Percentiles rank a stretch among this genome's conserved stretches.
phyloP scores from a whole-genome alignment of 129 eudicot genomes.

The Lactuca sativa region DNA sequence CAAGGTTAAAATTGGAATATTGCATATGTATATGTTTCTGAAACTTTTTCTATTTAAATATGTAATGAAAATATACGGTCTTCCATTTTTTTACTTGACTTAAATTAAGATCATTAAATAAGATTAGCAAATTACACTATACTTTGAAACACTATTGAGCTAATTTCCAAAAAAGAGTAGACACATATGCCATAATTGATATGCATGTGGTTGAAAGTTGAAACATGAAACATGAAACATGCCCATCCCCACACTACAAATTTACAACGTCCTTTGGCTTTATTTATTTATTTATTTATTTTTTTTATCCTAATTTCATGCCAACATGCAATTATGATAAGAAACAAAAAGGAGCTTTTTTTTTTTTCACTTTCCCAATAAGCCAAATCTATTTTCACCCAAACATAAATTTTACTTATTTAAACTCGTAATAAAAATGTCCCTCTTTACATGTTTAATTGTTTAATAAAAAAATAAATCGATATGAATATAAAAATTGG shows the following conservation, averaged over 20 bases:
- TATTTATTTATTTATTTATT: not conserved
- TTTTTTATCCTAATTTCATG: constrained; percentile 20
- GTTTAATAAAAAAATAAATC: too few relatives aligned
- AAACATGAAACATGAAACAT: constrained; percentile 16
- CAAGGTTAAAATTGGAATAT: too few relatives aligned
- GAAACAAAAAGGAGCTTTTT: not conserved
- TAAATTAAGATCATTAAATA: too few relatives aligned
- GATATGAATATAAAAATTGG: too few relatives aligned
- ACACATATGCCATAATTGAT: not conserved
- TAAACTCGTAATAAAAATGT: not conserved
- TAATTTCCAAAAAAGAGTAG: not conserved
- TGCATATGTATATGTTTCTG: too few relatives aligned
- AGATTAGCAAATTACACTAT: not conserved
- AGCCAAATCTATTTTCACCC: not conserved
- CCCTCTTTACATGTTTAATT: too few relatives aligned
- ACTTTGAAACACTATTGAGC: not conserved
- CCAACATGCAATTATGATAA: constrained; percentile 21
- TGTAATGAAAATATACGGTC: not conserved
- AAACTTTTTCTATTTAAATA: too few relatives aligned
- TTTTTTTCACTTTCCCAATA: not conserved
- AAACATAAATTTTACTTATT: not conserved
- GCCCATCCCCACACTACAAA: not conserved
- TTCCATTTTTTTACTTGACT: not conserved
- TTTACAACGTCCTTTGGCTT: not conserved
- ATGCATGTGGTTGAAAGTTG: constrained; percentile 5